phyloP scores from a whole-genome alignment of 306 rosid genomes.

The Cucurbita maxima region DNA sequence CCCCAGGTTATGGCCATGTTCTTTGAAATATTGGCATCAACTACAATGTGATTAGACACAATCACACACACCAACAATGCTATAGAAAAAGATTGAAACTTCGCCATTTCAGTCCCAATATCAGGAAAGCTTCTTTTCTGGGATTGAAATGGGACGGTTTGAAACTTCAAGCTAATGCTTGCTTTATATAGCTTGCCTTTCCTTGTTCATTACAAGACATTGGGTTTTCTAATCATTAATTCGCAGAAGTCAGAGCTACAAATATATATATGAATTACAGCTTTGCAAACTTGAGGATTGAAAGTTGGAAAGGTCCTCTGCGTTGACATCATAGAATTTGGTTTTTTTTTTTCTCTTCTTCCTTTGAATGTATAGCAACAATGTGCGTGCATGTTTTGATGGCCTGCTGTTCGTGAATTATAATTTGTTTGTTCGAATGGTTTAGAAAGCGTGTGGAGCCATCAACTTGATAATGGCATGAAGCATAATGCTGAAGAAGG shows the following conservation, averaged over 20 bases:
- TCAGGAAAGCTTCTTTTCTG: not conserved
- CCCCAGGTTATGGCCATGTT: slow-evolving; percentile 62
- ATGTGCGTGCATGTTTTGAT: slow-evolving; percentile 8
- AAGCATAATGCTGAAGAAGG: not conserved
- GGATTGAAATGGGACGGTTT: slow-evolving; percentile 9
- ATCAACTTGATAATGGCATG: not conserved
- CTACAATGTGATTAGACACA: slow-evolving; percentile 12
- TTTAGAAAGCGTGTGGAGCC: slow-evolving; percentile 2
- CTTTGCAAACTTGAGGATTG: not conserved
- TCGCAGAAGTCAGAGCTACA: slow-evolving; percentile 1
- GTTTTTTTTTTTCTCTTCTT: not conserved
- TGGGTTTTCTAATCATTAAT: not conserved
- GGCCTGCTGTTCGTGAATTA: not conserved
- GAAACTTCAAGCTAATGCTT: slow-evolving; percentile 7
- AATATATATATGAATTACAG: not conserved
- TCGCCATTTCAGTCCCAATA: slow-evolving; percentile 22
- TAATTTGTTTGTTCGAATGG: not conserved
- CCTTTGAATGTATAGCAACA: not conserved
- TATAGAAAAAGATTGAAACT: slow-evolving; percentile 14
- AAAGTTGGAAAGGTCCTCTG: not conserved
- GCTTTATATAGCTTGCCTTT: slow-evolving; percentile 25
- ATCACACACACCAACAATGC: slow-evolving; percentile 19
- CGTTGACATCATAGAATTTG: slow-evolving; percentile 1
- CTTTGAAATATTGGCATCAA: slow-evolving; percentile 31
- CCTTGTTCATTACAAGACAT: not conserved